Evolutionary conservation across 2,329 filamentous ascomycete genomes (phyloP).

Genomic region (Paraphaeosphaeria sporulosa): DNA sequence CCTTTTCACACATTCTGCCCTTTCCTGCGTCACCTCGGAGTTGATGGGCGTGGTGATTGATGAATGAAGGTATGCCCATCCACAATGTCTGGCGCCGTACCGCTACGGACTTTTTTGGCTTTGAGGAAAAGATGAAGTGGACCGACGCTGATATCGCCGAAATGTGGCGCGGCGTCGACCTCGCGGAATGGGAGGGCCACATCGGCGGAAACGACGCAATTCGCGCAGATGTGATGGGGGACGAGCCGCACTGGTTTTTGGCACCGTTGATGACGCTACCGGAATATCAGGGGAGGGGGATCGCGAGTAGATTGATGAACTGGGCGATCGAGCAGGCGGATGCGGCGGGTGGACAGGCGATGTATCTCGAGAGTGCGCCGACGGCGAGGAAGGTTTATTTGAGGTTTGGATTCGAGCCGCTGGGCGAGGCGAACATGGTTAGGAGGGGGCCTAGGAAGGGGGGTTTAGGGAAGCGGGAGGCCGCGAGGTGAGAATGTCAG

Average conservation of each 20-base stretch:
- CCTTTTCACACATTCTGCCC: background rate
- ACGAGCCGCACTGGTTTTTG: constrained; percentile 20
- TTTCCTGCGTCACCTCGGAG: too few species aligned
- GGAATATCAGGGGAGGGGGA: constrained; percentile 21
- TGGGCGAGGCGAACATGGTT: constrained; percentile 3
- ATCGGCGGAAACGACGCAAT: constrained; percentile 15
- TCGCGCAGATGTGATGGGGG: constrained; percentile 12
- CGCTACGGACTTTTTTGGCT: constrained; percentile 13
- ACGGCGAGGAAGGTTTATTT: constrained; percentile 17
- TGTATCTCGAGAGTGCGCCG: constrained; percentile 24
- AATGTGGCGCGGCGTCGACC: constrained; percentile 20
- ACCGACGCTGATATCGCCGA: constrained; percentile 17
- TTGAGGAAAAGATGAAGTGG: constrained; percentile 21
- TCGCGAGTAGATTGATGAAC: constrained; percentile 16
- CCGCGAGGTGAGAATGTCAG: background rate
- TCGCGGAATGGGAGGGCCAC: constrained; percentile 11
- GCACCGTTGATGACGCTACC: constrained; percentile 6
- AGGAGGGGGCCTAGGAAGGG: constrained; percentile 6
- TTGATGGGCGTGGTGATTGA: too few species aligned
- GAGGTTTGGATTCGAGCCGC: constrained; percentile 17
- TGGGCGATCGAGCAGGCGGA: constrained; percentile 21
- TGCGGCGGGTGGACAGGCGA: constrained; percentile 5
- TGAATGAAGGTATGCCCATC: background rate
- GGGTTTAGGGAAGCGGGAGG: background rate
- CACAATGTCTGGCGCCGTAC: constrained; percentile 1